Percentiles rank a stretch among this genome's conserved stretches.
Conservation (phyloP, 2,329 filamentous ascomycete species). For the Dryadomyces sulphureus region DNA sequence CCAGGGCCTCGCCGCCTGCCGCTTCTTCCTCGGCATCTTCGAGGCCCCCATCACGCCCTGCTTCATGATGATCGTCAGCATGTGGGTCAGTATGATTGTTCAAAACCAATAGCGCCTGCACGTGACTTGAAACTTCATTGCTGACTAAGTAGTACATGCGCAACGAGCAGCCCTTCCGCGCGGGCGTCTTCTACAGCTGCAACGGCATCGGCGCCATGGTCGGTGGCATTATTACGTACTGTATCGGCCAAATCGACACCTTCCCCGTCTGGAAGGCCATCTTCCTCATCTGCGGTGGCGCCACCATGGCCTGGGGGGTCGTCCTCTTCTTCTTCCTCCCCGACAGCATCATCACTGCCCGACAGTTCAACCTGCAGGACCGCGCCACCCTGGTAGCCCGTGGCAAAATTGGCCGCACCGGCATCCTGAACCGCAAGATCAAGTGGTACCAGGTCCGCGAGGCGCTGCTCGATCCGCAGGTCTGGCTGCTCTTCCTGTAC, state of each 20-base stretch:
- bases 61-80: slow-evolving; percentile 40
- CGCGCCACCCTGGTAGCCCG: slow-evolving; percentile 34
- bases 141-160: slow-evolving; percentile 10
- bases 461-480: slow-evolving; percentile 37
- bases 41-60: slow-evolving; percentile 43
- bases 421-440: slow-evolving; percentile 37
- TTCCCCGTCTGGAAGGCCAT: slow-evolving; percentile 41
- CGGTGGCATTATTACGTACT: slow-evolving; percentile 43
- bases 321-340: slow-evolving; percentile 42
- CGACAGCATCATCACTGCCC: slow-evolving; percentile 42
- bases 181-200: slow-evolving; percentile 37
- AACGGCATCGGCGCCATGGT: slow-evolving; percentile 48
- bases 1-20: slow-evolving; percentile 36
- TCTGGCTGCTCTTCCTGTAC: slow-evolving; percentile 38
- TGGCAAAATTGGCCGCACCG: slow-evolving; percentile 29
- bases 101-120: neutral
- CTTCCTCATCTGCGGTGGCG: slow-evolving; percentile 42
- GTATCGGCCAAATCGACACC: slow-evolving; percentile 40
- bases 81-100: slow-evolving; percentile 31
- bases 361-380: slow-evolving; percentile 42
- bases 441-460: slow-evolving; percentile 30
- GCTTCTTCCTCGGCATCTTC: slow-evolving; percentile 39
- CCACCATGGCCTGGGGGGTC: slow-evolving; percentile 40
- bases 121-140: neutral
- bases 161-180: slow-evolving; percentile 33